These are phyloP conservation scores for Russula ochroleuca DNA, from an alignment of 768 basidiomycete species.

Conservation along the genomic window DNA sequence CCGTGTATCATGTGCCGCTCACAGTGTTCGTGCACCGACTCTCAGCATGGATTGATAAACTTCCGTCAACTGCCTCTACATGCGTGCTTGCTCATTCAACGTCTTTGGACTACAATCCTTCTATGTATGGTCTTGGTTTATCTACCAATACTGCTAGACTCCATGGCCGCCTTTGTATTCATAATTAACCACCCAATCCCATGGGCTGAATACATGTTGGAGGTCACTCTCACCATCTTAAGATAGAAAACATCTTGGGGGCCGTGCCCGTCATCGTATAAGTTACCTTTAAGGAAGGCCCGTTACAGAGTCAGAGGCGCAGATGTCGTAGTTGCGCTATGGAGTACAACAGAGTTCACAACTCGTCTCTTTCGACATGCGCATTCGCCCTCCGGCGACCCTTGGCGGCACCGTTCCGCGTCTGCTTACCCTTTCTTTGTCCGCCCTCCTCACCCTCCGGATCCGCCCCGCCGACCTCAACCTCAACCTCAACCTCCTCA, in stretches of 20 bases:
- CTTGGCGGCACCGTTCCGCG: slow-evolving; percentile 13
- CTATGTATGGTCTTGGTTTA: slow-evolving; percentile 6
- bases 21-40: slow-evolving; percentile 4
- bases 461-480: slow-evolving; percentile 29
- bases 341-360: slow-evolving; percentile 3
- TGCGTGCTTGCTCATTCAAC: not conserved
- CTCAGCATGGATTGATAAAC: slow-evolving; percentile 2
- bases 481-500: slow-evolving; percentile 31
- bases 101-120: slow-evolving; percentile 1
- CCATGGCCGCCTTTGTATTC: slow-evolving; percentile 11
- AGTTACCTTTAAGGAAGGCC: not conserved
- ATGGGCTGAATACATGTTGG: slow-evolving; percentile 4
- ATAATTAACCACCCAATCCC: slow-evolving; percentile 2
- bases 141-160: slow-evolving; percentile 16
- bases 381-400: slow-evolving; percentile 9
- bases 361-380: slow-evolving; percentile 12
- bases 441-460: slow-evolving; percentile 29
- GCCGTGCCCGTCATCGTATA: too few species aligned
- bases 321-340: not conserved
- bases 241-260: not conserved
- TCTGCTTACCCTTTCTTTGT: slow-evolving; percentile 6
- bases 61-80: not conserved
- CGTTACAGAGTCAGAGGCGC: not conserved
- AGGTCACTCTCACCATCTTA: not conserved
- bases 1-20: not conserved